Evolutionary conservation across 2,329 filamentous ascomycete genomes (phyloP), one percentile per base, ranked within the genome.

Genomic region (Blumeria graminis): DNA sequence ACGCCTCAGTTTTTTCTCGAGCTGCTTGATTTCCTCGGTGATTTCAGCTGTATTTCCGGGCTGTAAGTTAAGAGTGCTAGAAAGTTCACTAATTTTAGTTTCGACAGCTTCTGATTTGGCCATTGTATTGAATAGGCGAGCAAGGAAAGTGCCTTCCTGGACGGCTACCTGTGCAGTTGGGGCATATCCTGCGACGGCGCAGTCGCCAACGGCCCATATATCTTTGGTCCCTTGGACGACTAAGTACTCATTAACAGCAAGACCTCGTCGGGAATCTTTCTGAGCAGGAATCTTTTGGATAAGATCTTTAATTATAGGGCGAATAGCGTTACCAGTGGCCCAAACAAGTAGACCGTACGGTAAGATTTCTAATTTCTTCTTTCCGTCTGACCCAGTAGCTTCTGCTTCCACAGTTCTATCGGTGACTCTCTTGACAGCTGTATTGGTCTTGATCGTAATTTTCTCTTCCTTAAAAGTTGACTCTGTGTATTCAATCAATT

Each of bases 381-480:
- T 78, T 68, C 92, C 92, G 63, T 94, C 86, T 16, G 89, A 82
- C 55, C 80, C 78, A 56, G 80, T 82, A 55, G 81, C 79, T 70
- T 94, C 86, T 61, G 90, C 92, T 73, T 96, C 87, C 66, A 98
- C 90, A 67, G 80, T 82, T 71, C 85, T 93, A 65, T 92, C 83
- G 35, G 87, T 94, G 58, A 98, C 92, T 60, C 84, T 89, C 78
- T 96, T 96, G 69, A 98, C 92, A 82, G 94, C 93, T 62, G 92
- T 96, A 80, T 96, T 96, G 65, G 92, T 94, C 71, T 86, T 84
- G 72, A 98, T 94, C 64, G 86, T 82, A 68, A 98, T 98, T 68
- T 88, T 89, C 72, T 98, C 92, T 74, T 98, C 92, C 73, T 94
- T 92, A 75, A 98, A 93, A 51, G 90, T 95, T 71, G 89, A 90